Conservation (phyloP, 1,139 yeast species). For the Geotrichum restrictum region DNA sequence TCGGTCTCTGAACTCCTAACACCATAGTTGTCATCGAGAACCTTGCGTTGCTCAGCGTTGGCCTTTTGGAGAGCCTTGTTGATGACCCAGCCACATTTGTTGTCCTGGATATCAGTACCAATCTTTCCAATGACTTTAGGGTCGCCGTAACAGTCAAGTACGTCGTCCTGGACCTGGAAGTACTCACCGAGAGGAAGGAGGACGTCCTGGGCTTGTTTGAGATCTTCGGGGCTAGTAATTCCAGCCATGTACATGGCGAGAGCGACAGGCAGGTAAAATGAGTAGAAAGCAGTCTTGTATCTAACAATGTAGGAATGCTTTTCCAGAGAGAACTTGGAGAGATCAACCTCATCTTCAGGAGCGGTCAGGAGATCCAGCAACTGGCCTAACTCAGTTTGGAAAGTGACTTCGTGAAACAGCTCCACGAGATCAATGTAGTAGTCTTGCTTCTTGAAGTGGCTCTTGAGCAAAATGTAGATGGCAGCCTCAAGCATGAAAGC, state of each 20-base stretch:
- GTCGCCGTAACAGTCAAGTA: conserved; percentile 93
- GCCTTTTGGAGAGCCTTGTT: conserved; percentile 85
- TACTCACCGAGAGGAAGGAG: conserved; percentile 95
- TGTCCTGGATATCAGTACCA: conserved; percentile 97
- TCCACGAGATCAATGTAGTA: conserved; percentile 90
- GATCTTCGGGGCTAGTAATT: conserved; percentile 60
- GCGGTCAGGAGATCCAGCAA: conserved; percentile 92
- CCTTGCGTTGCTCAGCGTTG: conserved; percentile 71
- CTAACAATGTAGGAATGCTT: conserved; percentile 94
- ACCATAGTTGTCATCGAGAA: conserved; percentile 88
- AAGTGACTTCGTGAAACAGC: conserved; percentile 78
- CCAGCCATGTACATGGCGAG: conserved; percentile 95
- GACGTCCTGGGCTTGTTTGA: conserved; percentile 83
- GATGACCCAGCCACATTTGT: conserved; percentile 97
- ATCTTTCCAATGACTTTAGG: conserved; percentile 97
- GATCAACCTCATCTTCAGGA: conserved; percentile 90
- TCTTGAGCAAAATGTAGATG: conserved; percentile 82
- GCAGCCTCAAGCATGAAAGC: conserved; percentile 96
- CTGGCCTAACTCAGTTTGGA: conserved; percentile 97
- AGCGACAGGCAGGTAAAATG: conserved; percentile 96
- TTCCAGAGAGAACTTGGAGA: conserved; percentile 75
- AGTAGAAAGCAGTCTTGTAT: conserved; percentile 95
- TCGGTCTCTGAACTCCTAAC: conserved; percentile 70
- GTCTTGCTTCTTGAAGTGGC: conserved; percentile 73
- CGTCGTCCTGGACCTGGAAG: conserved; percentile 98